Evolutionary conservation across 192 early-diverging fungal genomes (phyloP), one percentile per base, ranked within the genome.

Genomic region (Obelidium mucronatum): DNA sequence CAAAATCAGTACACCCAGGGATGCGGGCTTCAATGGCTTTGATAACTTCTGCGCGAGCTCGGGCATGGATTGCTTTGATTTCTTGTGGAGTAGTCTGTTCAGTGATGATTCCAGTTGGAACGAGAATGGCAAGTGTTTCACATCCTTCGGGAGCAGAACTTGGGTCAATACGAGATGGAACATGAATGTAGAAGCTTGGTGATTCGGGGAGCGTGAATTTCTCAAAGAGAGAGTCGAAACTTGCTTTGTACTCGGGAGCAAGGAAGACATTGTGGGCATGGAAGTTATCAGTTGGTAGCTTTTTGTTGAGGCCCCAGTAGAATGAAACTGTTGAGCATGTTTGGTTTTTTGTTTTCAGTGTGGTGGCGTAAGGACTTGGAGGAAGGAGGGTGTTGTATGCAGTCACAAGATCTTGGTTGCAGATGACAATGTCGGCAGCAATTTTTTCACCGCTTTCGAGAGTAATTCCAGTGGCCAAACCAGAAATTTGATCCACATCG

Each of bases 241-340:
- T 82, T 37, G 81, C 64, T 48, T 79, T 73, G 67, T 86, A 89
- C 2, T 85, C 75, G 19, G 84, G 73, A 31, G 86, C 83, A 58
- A 89, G 78, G 40, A 88, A 89, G 36, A 89, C 81, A 54, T 86
- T 89, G 72, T 89, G 88, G 2, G 83, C 86, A 62, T 86, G 83
- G 31, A 89, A 60, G 55, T 80, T 69, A 19, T 72, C 70, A 13
- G 33, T 31, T 4, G 81, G 76, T 15, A 89, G 64, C 39, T 78
- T 80, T 42, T 66, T 58, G 22, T 81, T 78, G 37, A 89, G 59
- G 19, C 80, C 82, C 88, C 88, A 89, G 74, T 89, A 89, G 64
- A 72, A 72, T 83, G 80, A 19, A 53, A 90, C 83, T 1, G 85
- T 83, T 11, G 85, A 88, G 24, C 80, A 89, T 13, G 88, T 88